Evolutionary conservation across 2,329 filamentous ascomycete genomes (phyloP).

Genomic region (Fusarium buxicola): DNA sequence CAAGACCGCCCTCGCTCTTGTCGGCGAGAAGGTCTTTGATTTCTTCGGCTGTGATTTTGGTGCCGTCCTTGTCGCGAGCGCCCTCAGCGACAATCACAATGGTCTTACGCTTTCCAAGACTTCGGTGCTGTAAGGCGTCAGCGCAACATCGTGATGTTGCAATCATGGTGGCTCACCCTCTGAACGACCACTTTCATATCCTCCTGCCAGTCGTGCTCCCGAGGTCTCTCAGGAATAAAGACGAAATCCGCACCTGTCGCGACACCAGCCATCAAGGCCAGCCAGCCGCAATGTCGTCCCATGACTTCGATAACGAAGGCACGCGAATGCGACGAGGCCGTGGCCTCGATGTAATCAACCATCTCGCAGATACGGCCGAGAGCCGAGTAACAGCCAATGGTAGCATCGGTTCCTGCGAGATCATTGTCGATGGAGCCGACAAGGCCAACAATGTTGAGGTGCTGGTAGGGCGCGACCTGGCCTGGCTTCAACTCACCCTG

Average conservation of each 20-base stretch:
- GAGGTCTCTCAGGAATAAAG: conserved; percentile 95
- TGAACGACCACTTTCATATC: conserved; percentile 86
- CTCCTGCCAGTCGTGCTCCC: conserved; percentile 85
- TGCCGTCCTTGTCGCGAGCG: conserved; percentile 84
- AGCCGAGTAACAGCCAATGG: conserved; percentile 96
- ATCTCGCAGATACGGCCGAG: conserved; percentile 93
- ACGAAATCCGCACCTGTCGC: conserved; percentile 96
- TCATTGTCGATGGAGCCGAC: conserved; percentile 99
- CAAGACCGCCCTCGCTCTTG: conserved; percentile 72
- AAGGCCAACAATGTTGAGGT: conserved; percentile 95
- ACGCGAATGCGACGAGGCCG: conserved; percentile 91
- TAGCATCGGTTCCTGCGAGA: conserved; percentile 95
- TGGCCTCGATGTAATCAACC: conserved; percentile 97
- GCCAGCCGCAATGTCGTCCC: conserved; percentile 97
- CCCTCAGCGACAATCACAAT: conserved; percentile 98
- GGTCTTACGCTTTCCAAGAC: conserved; percentile 92
- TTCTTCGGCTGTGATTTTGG: conserved; percentile 82
- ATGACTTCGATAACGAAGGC: conserved; percentile 99
- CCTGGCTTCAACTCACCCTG: conserved; percentile 76
- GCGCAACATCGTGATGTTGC: not conserved
- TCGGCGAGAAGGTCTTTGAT: conserved; percentile 91
- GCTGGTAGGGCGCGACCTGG: conserved; percentile 80
- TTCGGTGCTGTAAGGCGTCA: conserved; percentile 73
- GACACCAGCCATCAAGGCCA: conserved; percentile 95
- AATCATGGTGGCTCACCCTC: conserved; percentile 62